Base-by-base conservation (phyloP, 257 asterid species). In the Plantago major region DNA sequence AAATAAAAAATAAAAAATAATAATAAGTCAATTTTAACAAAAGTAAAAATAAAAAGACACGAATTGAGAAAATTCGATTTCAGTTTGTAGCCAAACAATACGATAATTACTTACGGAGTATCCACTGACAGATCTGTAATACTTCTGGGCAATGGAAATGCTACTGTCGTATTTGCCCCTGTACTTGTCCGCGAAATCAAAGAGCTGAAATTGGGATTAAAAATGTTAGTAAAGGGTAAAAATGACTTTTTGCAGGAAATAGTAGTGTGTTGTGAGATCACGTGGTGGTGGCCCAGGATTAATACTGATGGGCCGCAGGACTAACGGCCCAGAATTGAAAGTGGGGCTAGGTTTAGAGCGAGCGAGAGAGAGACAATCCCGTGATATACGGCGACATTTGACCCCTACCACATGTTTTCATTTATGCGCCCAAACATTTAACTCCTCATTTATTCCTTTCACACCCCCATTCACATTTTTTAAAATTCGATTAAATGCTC, bases 61-160 rank as follows among this genome's bases (percentile, higher is more conserved):
- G 26, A 22, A 22, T 2, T 22, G 26, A 22, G 2, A 22, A 22
- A 22, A 2, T 22, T 22, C 26, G 2, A 22, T 22, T 22, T 2
- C 26, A 22, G 2, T 22, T 22, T 22, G 26, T 22, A 22, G 26
- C 26, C 26, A 2, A 22, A 22, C 26, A 22, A 1, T 2, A 22
- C 26, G 26, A 42, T 51, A 67, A 75, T 71, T 77, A 79, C 96
- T 3, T 81, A 92, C 99, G 28, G 88, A 95, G 43, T 92, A 92
- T 49, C 99, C 99, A 74, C 99, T 92, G 26, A 93, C 96, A 11
- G 99, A 93, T 57, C 91, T 82, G 84, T 93, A 93, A 81, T 89
- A 93, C 76, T 89, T 87, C 74, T 85, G 95, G 7, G 96, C 97
- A 18, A 93, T 62, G 0, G 94, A 83, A 10, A 93, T 93, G 78